Evolutionary conservation across 2,329 filamentous ascomycete genomes (phyloP), one percentile per base, ranked within the genome.

Genomic region (Pseudocercospora pini-densiflorae): DNA sequence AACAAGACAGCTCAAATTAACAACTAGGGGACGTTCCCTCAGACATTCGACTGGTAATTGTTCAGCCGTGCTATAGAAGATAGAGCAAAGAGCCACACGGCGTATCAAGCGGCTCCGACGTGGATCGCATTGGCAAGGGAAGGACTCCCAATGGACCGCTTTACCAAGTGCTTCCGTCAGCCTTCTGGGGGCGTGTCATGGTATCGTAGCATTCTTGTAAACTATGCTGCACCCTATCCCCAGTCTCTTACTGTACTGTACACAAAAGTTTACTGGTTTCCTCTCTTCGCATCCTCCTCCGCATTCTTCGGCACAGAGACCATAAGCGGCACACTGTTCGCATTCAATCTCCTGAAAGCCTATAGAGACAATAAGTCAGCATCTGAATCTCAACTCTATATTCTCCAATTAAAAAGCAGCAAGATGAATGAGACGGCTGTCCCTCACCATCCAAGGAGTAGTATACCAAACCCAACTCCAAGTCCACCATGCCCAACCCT

Each of bases 271-370:
- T 65, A 71, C 67, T 76, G 79, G 66, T 84, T 84, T 49, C 83
- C 82, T 70, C 73, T 81, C 76, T 84, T 79, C 4, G 78, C 79
- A 73, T 87, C 84, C 71, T 86, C 83, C 68, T 83, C 81, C 24
- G 81, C 82, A 65, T 81, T 82, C 79, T 86, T 86, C 2, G 85
- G 85, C 40, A 87, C 84, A 47, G 76, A 76, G 6, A 87, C 81
- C 62, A 86, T 75, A 68, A 81, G 81, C 8, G 85, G 85, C 2
- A 86, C 84, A 9, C 80, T 81, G 5, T 84, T 79, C 12, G 83
- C 80, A 67, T 86, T 87, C 51, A 86, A 75, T 62, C 82, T 81
- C 59, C 84, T 79, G 74, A 87, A 84, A 57, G 81, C 83, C 84
- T 87, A 63, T 21, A 63, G 31, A 57, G 47, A 40, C 36, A 12